A percentile compares a stretch with the other conserved stretches of the same genome.
phyloP scores from a whole-genome alignment of 2,329 filamentous ascomycete genomes.

The Thermothelomyces thermophilus region DNA sequence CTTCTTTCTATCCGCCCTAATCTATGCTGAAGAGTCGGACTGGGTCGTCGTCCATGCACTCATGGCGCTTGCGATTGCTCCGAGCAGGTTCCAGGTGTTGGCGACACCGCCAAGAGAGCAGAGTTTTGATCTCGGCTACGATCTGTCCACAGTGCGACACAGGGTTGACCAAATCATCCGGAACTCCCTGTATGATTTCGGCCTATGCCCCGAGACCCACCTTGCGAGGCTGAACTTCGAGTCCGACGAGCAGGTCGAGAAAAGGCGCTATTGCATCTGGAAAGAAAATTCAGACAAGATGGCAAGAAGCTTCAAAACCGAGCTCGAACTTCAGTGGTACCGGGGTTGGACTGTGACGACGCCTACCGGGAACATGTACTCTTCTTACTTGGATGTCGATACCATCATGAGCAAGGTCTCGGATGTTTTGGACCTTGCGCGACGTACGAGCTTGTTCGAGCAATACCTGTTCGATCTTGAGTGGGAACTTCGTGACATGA shows the following conservation, averaged over 20 bases:
- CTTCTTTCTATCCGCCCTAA: slow-evolving; percentile 16
- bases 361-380: neutral
- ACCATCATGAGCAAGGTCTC: slow-evolving; percentile 4
- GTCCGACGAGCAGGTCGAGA: neutral
- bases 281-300: neutral
- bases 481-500: neutral
- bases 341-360: slow-evolving; percentile 4
- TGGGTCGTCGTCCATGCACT: slow-evolving; percentile 15
- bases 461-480: slow-evolving; percentile 6
- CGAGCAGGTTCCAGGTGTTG: neutral
- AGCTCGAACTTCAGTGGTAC: slow-evolving; percentile 4
- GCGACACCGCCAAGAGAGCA: slow-evolving; percentile 8
- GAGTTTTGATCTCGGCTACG: slow-evolving; percentile 7
- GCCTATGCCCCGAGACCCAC: slow-evolving; percentile 2
- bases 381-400: slow-evolving; percentile 4
- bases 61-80: slow-evolving; percentile 10
- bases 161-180: neutral
- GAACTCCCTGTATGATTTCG: neutral
- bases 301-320: neutral
- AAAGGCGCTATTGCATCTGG: slow-evolving; percentile 4
- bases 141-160: neutral
- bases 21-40: slow-evolving; percentile 5
- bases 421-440: slow-evolving; percentile 2
- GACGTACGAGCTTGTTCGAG: slow-evolving; percentile 6
- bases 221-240: neutral